These are phyloP conservation scores for Dactylorhiza incarnata DNA, from an alignment of 106 monocot species.

Conservation along the genomic window DNA sequence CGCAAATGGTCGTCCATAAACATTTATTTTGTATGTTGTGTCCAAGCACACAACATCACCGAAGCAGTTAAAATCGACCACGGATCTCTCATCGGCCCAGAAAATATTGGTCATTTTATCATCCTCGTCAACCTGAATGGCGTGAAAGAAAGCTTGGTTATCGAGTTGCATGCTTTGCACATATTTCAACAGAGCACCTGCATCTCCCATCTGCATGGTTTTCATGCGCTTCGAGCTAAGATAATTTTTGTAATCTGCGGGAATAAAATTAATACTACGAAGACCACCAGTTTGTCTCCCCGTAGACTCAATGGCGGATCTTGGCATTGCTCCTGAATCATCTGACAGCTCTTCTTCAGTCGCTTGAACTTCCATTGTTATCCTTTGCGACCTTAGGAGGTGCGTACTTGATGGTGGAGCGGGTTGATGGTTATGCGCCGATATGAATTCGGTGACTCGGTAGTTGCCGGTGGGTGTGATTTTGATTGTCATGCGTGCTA, in stretches of 20 bases:
- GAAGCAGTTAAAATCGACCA: conserved; percentile 32
- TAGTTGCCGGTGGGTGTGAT: conserved; percentile 37
- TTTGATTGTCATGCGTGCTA: conserved; percentile 51
- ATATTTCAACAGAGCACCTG: conserved; percentile 35
- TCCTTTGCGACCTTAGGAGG: conserved; percentile 43
- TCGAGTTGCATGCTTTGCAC: conserved; percentile 41
- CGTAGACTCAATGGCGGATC: conserved; percentile 11
- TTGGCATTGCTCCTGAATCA: conserved; percentile 29
- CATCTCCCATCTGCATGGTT: conserved; percentile 43
- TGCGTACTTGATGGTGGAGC: conserved; percentile 47
- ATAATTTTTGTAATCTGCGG: conserved; percentile 26
- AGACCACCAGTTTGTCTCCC: conserved; percentile 14
- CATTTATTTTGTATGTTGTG: conserved; percentile 33
- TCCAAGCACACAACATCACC: conserved; percentile 52
- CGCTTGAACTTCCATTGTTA: conserved; percentile 36
- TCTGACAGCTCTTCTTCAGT: conserved; percentile 40
- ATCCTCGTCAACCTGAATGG: conserved; percentile 45
- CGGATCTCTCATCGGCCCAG: conserved; percentile 44
- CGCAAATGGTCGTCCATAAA: conserved; percentile 39
- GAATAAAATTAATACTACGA: conserved; percentile 23
- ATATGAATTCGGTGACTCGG: conserved; percentile 40
- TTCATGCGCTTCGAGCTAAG: conserved; percentile 41
- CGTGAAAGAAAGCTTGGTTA: conserved; percentile 37
- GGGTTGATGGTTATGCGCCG: conserved; percentile 47
- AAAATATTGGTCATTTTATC: conserved; percentile 49